These are phyloP conservation scores for Capillidium heterosporum DNA, from an alignment of 371 early-diverging fungal species.

Conservation along the genomic window DNA sequence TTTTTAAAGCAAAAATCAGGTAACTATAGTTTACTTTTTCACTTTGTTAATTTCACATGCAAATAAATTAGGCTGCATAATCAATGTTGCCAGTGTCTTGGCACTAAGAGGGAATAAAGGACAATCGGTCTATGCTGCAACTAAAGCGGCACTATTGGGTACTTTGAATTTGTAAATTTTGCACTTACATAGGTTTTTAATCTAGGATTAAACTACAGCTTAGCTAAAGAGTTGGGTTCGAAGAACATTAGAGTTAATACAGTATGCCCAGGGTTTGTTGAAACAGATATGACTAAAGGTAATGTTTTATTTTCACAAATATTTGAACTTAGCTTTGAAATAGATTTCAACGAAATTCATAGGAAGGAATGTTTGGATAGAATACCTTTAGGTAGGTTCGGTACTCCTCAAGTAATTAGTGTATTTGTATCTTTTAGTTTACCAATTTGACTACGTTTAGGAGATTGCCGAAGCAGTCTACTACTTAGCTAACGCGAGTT, in stretches of 20 bases:
- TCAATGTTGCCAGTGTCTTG: constrained; percentile 68
- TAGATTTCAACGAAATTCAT: constrained; percentile 11
- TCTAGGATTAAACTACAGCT: constrained; percentile 54
- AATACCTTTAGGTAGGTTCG: constrained; percentile 40
- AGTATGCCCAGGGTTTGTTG: constrained; percentile 78
- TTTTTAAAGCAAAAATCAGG: constrained; percentile 35
- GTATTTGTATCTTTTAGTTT: not conserved
- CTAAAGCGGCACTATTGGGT: constrained; percentile 74
- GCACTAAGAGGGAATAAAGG: constrained; percentile 63
- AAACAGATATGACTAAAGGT: constrained; percentile 63
- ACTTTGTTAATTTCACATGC: no score
- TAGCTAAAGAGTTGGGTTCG: constrained; percentile 66
- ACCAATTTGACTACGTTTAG: constrained; percentile 11
- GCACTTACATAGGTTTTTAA: not conserved
- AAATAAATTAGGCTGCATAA: constrained; percentile 43
- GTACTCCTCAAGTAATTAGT: constrained; percentile 19
- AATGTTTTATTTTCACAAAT: constrained; percentile 7
- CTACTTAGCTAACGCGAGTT: constrained; percentile 41
- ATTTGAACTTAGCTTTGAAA: not conserved
- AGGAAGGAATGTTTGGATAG: constrained; percentile 17
- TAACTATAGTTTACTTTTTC: constrained; percentile 8
- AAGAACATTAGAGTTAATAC: constrained; percentile 56
- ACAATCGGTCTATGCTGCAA: constrained; percentile 59
- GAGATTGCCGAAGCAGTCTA: constrained; percentile 47
- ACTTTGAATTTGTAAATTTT: constrained; percentile 2